Percentiles rank a stretch among this genome's conserved stretches.
phyloP scores from a whole-genome alignment of 2,329 filamentous ascomycete species.

The Xylaria multiplex region DNA sequence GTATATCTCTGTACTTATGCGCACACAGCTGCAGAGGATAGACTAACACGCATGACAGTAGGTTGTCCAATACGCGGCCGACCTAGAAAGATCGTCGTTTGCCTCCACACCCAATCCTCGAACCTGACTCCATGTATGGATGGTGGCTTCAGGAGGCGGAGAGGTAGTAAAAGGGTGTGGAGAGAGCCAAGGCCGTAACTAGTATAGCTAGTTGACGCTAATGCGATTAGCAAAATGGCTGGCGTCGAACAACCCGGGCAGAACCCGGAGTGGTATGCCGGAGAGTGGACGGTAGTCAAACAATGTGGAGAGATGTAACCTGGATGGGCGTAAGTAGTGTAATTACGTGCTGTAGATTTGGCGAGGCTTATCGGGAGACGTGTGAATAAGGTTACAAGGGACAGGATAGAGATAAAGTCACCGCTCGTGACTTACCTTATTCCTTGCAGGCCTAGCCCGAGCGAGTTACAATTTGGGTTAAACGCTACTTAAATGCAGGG shows the following conservation, averaged over 20 bases:
- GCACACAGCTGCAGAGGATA: slow-evolving; percentile 6
- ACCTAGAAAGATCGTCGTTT: slow-evolving; percentile 9
- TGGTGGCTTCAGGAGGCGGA: slow-evolving; percentile 10
- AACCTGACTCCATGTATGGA: slow-evolving; percentile 12
- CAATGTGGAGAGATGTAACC: slow-evolving; percentile 6
- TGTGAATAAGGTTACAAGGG: neutral
- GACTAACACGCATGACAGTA: neutral
- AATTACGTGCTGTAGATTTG: neutral
- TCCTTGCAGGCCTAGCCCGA: neutral
- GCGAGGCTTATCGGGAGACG: too few relatives aligned
- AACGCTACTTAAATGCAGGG: neutral
- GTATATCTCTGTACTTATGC: slow-evolving; percentile 5
- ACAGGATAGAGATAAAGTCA: neutral
- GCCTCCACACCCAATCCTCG: slow-evolving; percentile 8
- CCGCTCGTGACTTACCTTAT: neutral
- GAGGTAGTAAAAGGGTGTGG: slow-evolving; percentile 23
- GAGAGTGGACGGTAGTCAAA: neutral
- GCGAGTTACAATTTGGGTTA: neutral
- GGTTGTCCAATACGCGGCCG: neutral
- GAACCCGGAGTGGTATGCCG: slow-evolving; percentile 10
- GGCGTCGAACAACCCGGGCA: neutral
- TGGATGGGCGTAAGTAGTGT: neutral
- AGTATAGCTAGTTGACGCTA: slow-evolving; percentile 23
- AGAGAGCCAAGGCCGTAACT: slow-evolving; percentile 24
- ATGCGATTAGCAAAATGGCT: slow-evolving; percentile 18